Evolutionary conservation across 176 grass and related monocot species (phyloP).

Genomic region (Carex cristatella): DNA sequence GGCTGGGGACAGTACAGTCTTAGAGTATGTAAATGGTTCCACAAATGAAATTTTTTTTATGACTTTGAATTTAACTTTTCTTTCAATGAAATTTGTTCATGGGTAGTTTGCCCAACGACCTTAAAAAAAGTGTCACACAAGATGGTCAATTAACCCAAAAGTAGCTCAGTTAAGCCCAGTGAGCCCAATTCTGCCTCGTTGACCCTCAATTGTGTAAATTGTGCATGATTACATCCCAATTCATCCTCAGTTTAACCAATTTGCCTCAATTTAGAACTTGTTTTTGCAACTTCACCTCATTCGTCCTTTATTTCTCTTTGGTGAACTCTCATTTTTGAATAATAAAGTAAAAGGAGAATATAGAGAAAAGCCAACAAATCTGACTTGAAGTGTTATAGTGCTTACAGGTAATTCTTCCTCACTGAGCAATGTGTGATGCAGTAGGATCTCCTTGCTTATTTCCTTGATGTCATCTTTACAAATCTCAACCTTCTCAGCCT

Average conservation of each 20-base stretch:
- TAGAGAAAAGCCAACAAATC: neutral
- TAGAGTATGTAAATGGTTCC: neutral
- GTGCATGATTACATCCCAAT: neutral
- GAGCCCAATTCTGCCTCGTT: neutral
- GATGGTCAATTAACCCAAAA: neutral
- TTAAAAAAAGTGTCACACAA: neutral
- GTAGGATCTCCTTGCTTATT: slow-evolving; percentile 73
- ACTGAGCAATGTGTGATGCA: slow-evolving; percentile 55
- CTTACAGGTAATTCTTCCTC: slow-evolving; percentile 58
- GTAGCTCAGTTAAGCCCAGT: neutral
- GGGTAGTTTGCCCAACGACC: too few species aligned
- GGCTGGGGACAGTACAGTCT: neutral
- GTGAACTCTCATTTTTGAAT: neutral
- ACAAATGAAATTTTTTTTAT: neutral
- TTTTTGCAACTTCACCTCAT: neutral
- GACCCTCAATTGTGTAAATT: neutral
- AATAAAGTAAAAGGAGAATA: neutral
- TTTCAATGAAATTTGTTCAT: too few species aligned
- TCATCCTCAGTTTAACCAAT: neutral
- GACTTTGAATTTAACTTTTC: too few species aligned
- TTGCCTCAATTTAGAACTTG: neutral
- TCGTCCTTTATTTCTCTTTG: neutral
- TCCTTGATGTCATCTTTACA: slow-evolving; percentile 73
- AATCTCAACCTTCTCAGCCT: slow-evolving; percentile 71
- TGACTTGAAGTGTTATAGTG: neutral